Evolutionary conservation across 2,329 filamentous ascomycete genomes (phyloP).

Genomic region (Amesomyces nigricolor): DNA sequence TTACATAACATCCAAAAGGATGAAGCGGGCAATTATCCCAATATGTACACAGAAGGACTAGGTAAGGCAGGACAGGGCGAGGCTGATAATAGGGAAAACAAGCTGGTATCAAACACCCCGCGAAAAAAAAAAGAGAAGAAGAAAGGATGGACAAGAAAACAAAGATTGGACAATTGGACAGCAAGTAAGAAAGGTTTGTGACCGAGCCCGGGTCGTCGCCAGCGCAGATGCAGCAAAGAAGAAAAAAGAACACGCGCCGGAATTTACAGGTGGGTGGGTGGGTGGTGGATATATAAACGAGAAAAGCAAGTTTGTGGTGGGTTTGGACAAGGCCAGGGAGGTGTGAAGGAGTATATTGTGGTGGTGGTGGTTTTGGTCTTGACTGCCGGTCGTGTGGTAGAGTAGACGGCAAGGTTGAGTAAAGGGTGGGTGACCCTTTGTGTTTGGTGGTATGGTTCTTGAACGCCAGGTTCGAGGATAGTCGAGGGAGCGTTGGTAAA

Average conservation of each 20-base stretch:
- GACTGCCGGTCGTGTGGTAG: background rate
- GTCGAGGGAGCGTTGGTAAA: background rate
- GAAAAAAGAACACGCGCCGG: background rate
- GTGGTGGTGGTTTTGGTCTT: background rate
- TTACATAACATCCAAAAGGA: background rate
- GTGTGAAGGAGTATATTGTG: background rate
- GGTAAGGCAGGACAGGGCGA: background rate
- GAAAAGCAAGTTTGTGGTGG: conserved; percentile 3
- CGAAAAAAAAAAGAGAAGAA: conserved; percentile 1
- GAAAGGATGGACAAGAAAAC: background rate
- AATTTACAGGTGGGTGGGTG: conserved; percentile 10
- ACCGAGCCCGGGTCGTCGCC: conserved; percentile 19
- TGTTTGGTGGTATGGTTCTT: background rate
- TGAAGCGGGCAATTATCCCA: background rate
- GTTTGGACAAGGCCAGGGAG: background rate
- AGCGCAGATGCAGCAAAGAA: conserved; percentile 7
- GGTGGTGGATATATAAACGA: conserved; percentile 2
- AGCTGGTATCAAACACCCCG: background rate
- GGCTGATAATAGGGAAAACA: background rate
- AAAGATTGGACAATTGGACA: background rate
- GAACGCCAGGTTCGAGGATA: conserved; percentile 1
- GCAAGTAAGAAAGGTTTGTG: conserved; percentile 6
- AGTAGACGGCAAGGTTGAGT: background rate
- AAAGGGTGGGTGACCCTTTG: background rate
- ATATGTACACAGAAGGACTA: too few relatives aligned